Conservation (phyloP, 768 basidiomycete genomes). For the Lactifluus rugatus region DNA sequence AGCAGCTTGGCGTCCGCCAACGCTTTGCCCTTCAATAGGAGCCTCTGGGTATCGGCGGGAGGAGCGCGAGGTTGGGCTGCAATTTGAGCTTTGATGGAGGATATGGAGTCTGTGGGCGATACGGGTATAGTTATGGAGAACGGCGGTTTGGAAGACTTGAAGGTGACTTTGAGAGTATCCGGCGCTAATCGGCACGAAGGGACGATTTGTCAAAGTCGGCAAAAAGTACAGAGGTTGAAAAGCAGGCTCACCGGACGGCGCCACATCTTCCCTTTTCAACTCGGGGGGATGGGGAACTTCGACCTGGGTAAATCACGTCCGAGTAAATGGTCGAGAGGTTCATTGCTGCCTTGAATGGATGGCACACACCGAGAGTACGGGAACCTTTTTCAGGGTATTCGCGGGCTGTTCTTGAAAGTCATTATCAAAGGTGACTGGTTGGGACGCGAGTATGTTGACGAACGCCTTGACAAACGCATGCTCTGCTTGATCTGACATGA, state of each 20-base stretch:
- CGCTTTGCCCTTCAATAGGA: constrained; percentile 91
- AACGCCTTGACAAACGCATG: constrained; percentile 58
- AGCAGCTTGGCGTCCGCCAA: constrained; percentile 82
- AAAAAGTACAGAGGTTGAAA: not conserved
- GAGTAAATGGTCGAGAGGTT: not conserved
- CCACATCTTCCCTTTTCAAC: constrained; percentile 31
- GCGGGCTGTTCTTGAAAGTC: constrained; percentile 69
- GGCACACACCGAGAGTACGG: constrained; percentile 50
- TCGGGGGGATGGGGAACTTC: constrained; percentile 52
- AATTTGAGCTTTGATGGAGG: constrained; percentile 68
- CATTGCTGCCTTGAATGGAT: constrained; percentile 1
- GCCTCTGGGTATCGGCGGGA: constrained; percentile 68
- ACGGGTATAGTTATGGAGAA: constrained; percentile 63
- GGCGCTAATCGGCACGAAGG: not conserved
- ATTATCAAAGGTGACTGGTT: constrained; percentile 60
- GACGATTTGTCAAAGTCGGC: not conserved
- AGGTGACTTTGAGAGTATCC: constrained; percentile 54
- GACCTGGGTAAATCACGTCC: constrained; percentile 32
- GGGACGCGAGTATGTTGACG: constrained; percentile 50
- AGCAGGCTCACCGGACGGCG: constrained; percentile 26
- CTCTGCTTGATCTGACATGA: constrained; percentile 32
- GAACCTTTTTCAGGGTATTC: constrained; percentile 58
- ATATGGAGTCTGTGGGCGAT: constrained; percentile 74
- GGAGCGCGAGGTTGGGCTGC: constrained; percentile 60
- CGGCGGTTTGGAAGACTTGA: constrained; percentile 90